Evolutionary conservation across 768 basidiomycete genomes (phyloP).

Genomic region (Russula virescens): DNA sequence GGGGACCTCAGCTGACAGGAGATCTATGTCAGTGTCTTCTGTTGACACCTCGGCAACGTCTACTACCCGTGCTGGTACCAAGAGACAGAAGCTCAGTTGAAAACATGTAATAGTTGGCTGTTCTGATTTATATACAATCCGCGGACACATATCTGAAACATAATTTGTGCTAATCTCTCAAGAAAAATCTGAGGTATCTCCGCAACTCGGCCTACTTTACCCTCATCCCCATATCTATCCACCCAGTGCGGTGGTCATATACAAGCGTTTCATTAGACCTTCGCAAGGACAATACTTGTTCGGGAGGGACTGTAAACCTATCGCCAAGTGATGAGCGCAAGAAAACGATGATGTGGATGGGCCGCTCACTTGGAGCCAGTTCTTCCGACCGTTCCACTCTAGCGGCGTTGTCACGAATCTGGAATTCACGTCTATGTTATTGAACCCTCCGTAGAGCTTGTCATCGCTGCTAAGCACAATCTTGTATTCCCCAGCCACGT

Average conservation of each 20-base stretch:
- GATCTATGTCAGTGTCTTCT: slow-evolving; percentile 71
- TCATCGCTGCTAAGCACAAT: slow-evolving; percentile 83
- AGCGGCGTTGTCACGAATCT: slow-evolving; percentile 75
- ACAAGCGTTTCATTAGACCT: slow-evolving; percentile 21
- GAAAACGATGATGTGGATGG: neutral
- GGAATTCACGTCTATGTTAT: slow-evolving; percentile 58
- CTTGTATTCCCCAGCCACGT: slow-evolving; percentile 77
- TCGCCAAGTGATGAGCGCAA: neutral
- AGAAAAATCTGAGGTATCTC: neutral
- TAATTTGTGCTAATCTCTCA: neutral
- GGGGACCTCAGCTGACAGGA: slow-evolving; percentile 34
- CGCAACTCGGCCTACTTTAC: neutral
- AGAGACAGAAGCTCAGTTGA: slow-evolving; percentile 24
- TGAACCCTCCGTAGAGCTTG: slow-evolving; percentile 84
- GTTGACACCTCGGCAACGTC: slow-evolving; percentile 48
- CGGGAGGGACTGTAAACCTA: slow-evolving; percentile 71
- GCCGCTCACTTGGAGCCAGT: slow-evolving; percentile 73
- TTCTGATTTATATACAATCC: slow-evolving; percentile 11
- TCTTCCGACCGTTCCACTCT: slow-evolving; percentile 91
- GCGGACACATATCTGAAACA: neutral
- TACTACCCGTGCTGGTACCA: slow-evolving; percentile 23
- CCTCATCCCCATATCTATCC: neutral
- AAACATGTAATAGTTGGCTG: slow-evolving; percentile 8
- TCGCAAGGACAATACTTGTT: slow-evolving; percentile 60
- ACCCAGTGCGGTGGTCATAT: neutral